phyloP scores from a whole-genome alignment of 257 asterid genomes.

The Parsonsia alboflavescens region DNA sequence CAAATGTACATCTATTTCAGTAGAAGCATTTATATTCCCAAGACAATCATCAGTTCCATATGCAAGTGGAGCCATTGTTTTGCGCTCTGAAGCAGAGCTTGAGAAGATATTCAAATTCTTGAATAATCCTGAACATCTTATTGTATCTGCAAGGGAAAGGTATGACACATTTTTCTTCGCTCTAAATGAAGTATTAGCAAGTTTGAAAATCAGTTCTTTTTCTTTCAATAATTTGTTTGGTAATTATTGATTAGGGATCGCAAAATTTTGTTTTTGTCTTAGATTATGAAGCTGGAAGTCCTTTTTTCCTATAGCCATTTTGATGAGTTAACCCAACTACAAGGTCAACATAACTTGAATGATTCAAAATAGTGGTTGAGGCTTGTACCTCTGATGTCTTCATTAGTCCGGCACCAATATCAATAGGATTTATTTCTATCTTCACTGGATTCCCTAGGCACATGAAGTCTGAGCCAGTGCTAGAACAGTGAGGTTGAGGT shows the following conservation, averaged over 20 bases:
- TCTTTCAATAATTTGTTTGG: background rate
- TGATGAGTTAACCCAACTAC: background rate
- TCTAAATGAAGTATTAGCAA: background rate
- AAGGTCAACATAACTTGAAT: background rate
- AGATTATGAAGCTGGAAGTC: background rate
- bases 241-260: background rate
- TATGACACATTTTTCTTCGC: conserved; percentile 7
- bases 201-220: background rate
- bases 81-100: conserved; percentile 30
- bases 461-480: background rate
- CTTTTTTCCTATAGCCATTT: background rate
- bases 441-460: background rate
- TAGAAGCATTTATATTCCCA: conserved; percentile 45
- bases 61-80: conserved; percentile 44
- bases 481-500: background rate
- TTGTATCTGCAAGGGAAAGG: conserved; percentile 62
- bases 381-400: background rate
- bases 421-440: background rate
- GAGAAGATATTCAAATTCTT: conserved; percentile 36
- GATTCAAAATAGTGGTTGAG: background rate
- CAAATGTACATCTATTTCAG: conserved; percentile 32
- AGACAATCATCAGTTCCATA: conserved; percentile 29
- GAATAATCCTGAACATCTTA: conserved; percentile 37
- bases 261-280: background rate
- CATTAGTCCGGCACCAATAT: background rate